phyloP scores from a whole-genome alignment of 2,329 filamentous ascomycete species.

The Escovopsis sp. region DNA sequence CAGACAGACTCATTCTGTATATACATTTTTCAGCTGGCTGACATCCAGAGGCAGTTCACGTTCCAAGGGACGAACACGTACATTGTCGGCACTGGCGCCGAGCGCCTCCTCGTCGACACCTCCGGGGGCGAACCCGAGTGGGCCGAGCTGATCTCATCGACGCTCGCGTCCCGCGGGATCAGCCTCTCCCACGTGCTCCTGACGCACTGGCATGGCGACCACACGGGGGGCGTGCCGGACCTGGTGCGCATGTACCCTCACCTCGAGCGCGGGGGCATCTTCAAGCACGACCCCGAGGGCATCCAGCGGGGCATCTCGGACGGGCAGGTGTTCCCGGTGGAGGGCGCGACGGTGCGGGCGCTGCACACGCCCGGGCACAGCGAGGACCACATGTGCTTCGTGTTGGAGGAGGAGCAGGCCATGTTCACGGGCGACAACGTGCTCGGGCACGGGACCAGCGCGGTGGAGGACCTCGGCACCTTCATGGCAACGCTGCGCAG shows the following conservation, averaged over 20 bases:
- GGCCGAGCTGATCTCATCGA: background rate
- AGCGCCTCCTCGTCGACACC: constrained; percentile 3
- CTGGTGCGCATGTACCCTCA: constrained; percentile 22
- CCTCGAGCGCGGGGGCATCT: constrained; percentile 21
- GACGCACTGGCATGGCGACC: constrained; percentile 65
- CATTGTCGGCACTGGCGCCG: constrained; percentile 1
- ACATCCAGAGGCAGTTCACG: no score
- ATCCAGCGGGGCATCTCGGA: constrained; percentile 27
- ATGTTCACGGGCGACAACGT: constrained; percentile 66
- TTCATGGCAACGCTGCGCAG: constrained; percentile 47
- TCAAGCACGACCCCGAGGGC: constrained; percentile 38
- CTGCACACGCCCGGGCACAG: constrained; percentile 57
- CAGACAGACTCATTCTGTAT: background rate
- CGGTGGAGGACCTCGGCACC: constrained; percentile 50
- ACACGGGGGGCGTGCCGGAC: constrained; percentile 50
- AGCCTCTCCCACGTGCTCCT: constrained; percentile 36
- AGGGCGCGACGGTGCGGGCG: constrained; percentile 45
- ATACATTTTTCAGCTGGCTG: no score
- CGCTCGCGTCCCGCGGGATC: background rate
- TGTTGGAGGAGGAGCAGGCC: constrained; percentile 48
- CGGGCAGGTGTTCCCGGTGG: constrained; percentile 33
- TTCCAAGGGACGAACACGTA: constrained; percentile 6
- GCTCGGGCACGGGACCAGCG: constrained; percentile 57
- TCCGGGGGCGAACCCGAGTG: background rate
- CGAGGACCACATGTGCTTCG: constrained; percentile 50